Percentiles rank a stretch among this genome's conserved stretches.
Evolutionary conservation across 2,329 filamentous ascomycete genomes (phyloP).

Genomic region (Cladophialophora immunda): DNA sequence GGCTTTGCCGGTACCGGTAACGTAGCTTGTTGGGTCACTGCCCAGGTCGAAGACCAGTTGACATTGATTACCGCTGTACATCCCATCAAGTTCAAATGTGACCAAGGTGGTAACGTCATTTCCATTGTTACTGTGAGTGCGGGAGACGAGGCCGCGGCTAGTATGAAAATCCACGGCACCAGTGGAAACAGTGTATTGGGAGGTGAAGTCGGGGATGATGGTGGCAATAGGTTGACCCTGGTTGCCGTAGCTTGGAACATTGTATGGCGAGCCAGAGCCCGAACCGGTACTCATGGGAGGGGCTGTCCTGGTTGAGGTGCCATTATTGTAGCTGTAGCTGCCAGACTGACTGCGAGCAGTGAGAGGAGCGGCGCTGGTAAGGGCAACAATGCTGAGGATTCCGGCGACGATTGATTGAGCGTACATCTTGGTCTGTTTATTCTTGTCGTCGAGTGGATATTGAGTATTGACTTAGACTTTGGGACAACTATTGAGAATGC

Average conservation of each 20-base stretch:
- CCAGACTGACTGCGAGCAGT: constrained; percentile 14
- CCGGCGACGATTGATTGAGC: constrained; percentile 23
- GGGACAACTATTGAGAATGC: not conserved
- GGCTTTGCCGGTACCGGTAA: constrained; percentile 32
- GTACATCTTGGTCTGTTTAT: constrained; percentile 11
- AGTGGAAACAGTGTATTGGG: constrained; percentile 45
- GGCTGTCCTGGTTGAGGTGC: constrained; percentile 8
- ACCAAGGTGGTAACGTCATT: constrained; percentile 40
- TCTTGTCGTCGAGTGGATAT: not conserved
- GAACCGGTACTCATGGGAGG: not conserved
- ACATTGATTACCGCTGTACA: constrained; percentile 34
- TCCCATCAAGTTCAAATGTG: constrained; percentile 37
- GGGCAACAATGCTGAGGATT: constrained; percentile 24
- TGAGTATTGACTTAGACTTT: not conserved
- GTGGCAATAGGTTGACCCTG: constrained; percentile 24
- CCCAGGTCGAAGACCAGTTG: constrained; percentile 38
- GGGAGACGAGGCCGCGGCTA: constrained; percentile 60
- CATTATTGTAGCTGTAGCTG: constrained; percentile 1
- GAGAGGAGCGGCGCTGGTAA: constrained; percentile 28
- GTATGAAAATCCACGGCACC: constrained; percentile 44
- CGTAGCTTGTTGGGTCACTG: constrained; percentile 21
- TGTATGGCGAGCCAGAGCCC: not conserved
- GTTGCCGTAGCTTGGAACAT: not conserved
- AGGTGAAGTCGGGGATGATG: constrained; percentile 31
- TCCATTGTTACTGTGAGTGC: constrained; percentile 55